A percentile compares a stretch with the other conserved stretches of the same genome.
phyloP scores from a whole-genome alignment of 73 alveolate genomes.

The Halteria grandinella region DNA sequence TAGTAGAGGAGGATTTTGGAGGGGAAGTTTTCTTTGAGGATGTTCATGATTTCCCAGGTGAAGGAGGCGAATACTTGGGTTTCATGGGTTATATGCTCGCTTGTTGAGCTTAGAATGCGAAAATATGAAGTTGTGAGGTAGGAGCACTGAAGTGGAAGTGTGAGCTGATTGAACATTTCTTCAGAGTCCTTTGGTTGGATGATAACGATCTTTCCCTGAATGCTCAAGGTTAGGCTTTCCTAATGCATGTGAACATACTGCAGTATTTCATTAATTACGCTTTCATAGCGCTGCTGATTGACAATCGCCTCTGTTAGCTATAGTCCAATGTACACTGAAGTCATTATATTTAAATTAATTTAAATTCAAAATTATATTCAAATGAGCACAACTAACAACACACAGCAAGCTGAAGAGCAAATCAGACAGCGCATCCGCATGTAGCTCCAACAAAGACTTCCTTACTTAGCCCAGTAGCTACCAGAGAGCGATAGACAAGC shows the following conservation, averaged over 20 bases:
- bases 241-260: constrained; percentile 30
- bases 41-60: constrained; percentile 59
- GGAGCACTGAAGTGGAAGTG: neutral
- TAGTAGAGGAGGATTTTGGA: constrained; percentile 43
- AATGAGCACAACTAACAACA: too few relatives aligned
- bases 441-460: too few relatives aligned
- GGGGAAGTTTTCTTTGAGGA: constrained; percentile 61
- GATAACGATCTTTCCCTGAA: neutral
- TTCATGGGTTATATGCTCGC: neutral
- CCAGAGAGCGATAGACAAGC: too few relatives aligned
- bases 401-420: too few relatives aligned
- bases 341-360: too few relatives aligned
- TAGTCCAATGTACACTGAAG: constrained; percentile 34
- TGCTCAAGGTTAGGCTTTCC: neutral
- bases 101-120: constrained; percentile 38
- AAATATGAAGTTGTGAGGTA: constrained; percentile 39
- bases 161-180: neutral
- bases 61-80: constrained; percentile 44
- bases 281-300: constrained; percentile 53
- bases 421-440: too few relatives aligned
- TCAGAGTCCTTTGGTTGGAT: neutral
- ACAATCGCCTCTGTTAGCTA: neutral
- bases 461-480: too few relatives aligned
- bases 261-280: constrained; percentile 48
- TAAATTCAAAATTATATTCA: too few relatives aligned